Conservation (phyloP, 2,329 filamentous ascomycete species). For the Mycogone perniciosa region DNA sequence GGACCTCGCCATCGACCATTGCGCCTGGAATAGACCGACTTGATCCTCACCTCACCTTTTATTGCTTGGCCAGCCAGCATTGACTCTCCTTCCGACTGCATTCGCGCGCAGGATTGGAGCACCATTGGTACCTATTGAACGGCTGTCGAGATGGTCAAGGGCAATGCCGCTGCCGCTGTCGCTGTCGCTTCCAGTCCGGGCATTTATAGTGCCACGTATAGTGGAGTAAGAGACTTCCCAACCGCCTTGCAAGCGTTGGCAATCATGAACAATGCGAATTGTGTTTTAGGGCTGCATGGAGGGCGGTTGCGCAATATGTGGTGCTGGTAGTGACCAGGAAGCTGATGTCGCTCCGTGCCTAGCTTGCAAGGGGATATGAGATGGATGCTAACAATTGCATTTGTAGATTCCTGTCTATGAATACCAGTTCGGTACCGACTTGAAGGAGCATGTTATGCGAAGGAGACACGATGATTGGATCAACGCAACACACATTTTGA, state of each 20-base stretch:
- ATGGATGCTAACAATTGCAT: neutral
- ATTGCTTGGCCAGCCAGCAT: neutral
- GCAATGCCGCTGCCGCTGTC: constrained; percentile 24
- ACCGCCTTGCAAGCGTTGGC: neutral
- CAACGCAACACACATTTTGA: constrained; percentile 98
- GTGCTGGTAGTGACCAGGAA: no score
- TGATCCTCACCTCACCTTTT: neutral
- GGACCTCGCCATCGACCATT: constrained; percentile 2
- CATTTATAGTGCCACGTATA: constrained; percentile 64
- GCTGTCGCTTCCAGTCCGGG: constrained; percentile 35
- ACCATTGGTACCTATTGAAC: neutral
- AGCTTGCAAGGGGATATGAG: no score
- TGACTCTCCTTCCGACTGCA: constrained; percentile 3
- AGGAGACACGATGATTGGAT: constrained; percentile 92
- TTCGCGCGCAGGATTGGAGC: constrained; percentile 3
- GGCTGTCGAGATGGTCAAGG: constrained; percentile 42
- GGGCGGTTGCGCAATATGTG: no score
- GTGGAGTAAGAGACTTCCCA: constrained; percentile 46
- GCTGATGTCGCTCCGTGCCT: no score
- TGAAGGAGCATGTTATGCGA: constrained; percentile 89
- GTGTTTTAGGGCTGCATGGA: neutral
- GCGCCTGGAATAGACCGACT: neutral
- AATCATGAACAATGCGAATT: neutral
- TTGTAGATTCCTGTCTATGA: constrained; percentile 87
- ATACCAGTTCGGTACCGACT: constrained; percentile 73